Evolutionary conservation across 2,329 filamentous ascomycete species (phyloP).

Genomic region (Metarhizium rileyi): DNA sequence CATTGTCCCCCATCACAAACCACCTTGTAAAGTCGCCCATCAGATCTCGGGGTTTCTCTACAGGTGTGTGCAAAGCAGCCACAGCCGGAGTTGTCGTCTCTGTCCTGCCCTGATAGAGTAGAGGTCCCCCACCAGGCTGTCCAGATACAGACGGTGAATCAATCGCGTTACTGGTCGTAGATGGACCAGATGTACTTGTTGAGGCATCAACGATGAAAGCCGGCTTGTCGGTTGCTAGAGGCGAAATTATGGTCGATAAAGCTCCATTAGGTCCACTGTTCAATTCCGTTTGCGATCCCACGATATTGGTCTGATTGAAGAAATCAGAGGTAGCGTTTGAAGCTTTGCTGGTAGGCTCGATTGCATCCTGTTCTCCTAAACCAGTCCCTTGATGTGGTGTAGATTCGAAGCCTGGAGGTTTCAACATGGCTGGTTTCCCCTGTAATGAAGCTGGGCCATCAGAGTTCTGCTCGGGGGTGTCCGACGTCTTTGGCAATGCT

Average conservation of each 20-base stretch:
- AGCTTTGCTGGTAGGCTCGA: not conserved
- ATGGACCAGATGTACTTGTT: not conserved
- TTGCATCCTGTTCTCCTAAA: not conserved
- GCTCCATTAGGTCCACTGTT: not conserved
- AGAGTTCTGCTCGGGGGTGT: not conserved
- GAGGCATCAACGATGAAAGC: not conserved
- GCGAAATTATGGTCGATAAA: not conserved
- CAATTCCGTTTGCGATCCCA: not conserved
- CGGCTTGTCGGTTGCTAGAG: not conserved
- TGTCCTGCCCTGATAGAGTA: not conserved
- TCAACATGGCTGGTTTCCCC: not conserved
- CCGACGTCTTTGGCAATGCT: not conserved
- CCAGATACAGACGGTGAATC: not conserved
- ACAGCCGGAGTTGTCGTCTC: not conserved
- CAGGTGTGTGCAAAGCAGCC: not conserved
- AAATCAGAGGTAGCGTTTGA: not conserved
- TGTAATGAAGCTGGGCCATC: not conserved
- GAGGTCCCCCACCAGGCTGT: not conserved
- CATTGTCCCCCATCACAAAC: conserved; percentile 44
- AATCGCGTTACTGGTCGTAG: not conserved
- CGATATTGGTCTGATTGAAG: not conserved
- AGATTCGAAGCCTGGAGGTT: not conserved
- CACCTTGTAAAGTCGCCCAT: conserved; percentile 43
- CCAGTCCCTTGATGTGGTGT: not conserved
- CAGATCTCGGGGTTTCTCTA: conserved; percentile 24